These are phyloP conservation scores for Gentiana macrophylla DNA, from an alignment of 257 asterid species.

Conservation along the genomic window DNA sequence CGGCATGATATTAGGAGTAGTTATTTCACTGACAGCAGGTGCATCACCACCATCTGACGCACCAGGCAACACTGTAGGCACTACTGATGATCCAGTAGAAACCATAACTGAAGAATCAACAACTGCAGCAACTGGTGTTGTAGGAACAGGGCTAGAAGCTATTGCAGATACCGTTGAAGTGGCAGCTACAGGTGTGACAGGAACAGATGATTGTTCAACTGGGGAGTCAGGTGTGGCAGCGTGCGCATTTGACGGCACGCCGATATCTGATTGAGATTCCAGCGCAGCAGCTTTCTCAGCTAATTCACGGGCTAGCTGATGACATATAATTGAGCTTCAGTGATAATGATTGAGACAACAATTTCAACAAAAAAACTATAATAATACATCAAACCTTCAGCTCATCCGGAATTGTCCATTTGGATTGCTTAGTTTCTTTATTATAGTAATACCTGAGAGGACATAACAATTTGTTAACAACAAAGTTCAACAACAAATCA, in stretches of 20 bases:
- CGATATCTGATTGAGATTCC: slow-evolving; percentile 36
- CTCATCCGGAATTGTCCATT: slow-evolving; percentile 92
- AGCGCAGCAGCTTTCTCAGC: slow-evolving; percentile 62
- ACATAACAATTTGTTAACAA: slow-evolving; percentile 7
- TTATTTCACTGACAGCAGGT: slow-evolving; percentile 33
- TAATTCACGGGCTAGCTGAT: slow-evolving; percentile 85
- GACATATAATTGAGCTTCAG: slow-evolving; percentile 24
- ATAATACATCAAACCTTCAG: slow-evolving; percentile 50
- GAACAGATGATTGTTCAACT: slow-evolving; percentile 41
- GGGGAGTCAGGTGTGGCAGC: slow-evolving; percentile 30
- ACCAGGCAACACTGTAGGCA: slow-evolving; percentile 32
- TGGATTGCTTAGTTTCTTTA: slow-evolving; percentile 92
- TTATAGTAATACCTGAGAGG: slow-evolving; percentile 79
- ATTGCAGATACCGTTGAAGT: slow-evolving; percentile 30
- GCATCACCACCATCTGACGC: slow-evolving; percentile 26
- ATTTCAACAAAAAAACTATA: slow-evolving; percentile 6
- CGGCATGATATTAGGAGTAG: slow-evolving; percentile 31
- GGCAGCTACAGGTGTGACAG: slow-evolving; percentile 27
- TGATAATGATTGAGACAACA: slow-evolving; percentile 6
- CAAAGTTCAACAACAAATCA: not conserved
- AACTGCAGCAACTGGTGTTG: slow-evolving; percentile 39
- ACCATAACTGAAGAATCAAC: slow-evolving; percentile 33
- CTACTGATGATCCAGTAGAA: slow-evolving; percentile 46
- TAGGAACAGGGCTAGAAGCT: slow-evolving; percentile 46
- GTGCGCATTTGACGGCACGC: slow-evolving; percentile 26